These are phyloP conservation scores for Boletellus sp. DNA, from an alignment of 1,284 basidiomycete genomes.

Conservation along the genomic window DNA sequence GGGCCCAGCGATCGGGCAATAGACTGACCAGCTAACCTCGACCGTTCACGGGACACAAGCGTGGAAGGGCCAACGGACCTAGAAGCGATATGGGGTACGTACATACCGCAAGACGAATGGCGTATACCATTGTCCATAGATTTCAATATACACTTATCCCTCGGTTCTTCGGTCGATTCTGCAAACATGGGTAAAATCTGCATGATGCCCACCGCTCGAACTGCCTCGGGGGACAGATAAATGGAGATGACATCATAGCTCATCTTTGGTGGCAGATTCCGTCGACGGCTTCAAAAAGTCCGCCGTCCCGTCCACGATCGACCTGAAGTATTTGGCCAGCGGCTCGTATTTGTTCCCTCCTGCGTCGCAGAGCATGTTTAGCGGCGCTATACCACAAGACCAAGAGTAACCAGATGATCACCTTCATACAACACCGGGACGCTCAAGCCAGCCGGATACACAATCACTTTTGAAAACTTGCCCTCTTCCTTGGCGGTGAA, in stretches of 20 bases:
- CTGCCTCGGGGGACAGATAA: too few species aligned
- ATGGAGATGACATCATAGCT: conserved; percentile 20
- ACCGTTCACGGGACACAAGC: background rate
- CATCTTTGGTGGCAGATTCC: conserved; percentile 22
- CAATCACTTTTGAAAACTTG: conserved; percentile 60
- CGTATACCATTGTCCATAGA: background rate
- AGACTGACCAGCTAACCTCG: conserved; percentile 17
- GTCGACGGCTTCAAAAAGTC: conserved; percentile 39
- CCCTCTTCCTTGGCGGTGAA: conserved; percentile 47
- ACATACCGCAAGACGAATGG: background rate
- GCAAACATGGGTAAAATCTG: too few species aligned
- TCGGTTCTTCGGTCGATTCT: too few species aligned
- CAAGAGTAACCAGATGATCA: conserved; percentile 23
- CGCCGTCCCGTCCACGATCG: conserved; percentile 60
- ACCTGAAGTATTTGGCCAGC: conserved; percentile 64
- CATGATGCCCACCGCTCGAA: too few species aligned
- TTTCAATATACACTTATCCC: background rate
- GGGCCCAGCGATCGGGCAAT: conserved; percentile 10
- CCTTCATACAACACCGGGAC: conserved; percentile 59
- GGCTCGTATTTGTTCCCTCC: conserved; percentile 63
- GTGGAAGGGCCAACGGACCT: too few species aligned
- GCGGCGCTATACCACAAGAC: background rate
- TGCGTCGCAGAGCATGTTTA: conserved; percentile 23
- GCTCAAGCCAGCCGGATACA: conserved; percentile 58
- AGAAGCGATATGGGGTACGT: background rate